A percentile compares a stretch with the other conserved stretches of the same genome.
Conservation (phyloP, 129 eudicot genomes). For the Helianthus tuberosus region DNA sequence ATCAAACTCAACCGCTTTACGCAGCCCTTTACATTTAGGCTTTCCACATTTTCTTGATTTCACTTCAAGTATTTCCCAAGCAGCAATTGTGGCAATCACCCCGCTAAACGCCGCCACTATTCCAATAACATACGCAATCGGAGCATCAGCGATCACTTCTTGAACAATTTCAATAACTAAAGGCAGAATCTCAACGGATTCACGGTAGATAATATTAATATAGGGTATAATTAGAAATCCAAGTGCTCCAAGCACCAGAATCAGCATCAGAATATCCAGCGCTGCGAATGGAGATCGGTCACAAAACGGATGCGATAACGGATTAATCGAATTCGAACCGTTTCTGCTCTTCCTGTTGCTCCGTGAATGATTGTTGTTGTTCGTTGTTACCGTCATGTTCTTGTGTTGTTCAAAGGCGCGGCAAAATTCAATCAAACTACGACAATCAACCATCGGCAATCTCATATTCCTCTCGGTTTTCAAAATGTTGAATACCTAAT, state of each 20-base stretch:
- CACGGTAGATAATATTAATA: constrained; percentile 33
- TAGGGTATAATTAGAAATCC: constrained; percentile 48
- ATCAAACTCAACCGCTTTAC: constrained; percentile 58
- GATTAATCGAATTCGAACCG: constrained; percentile 36
- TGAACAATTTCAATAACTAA: constrained; percentile 23
- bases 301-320: constrained; percentile 45
- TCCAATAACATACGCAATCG: constrained; percentile 44
- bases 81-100: constrained; percentile 27
- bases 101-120: constrained; percentile 36
- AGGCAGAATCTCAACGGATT: constrained; percentile 34
- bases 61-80: constrained; percentile 43
- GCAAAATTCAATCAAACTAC: constrained; percentile 58
- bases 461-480: constrained; percentile 30
- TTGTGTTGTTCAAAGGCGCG: constrained; percentile 52
- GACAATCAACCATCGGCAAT: constrained; percentile 63
- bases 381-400: constrained; percentile 16
- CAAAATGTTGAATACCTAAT: no score
- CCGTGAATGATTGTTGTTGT: constrained; percentile 23
- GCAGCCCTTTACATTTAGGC: constrained; percentile 47
- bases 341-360: no score
- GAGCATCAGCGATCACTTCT: constrained; percentile 41
- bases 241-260: constrained; percentile 43
- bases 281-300: constrained; percentile 48
- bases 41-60: constrained; percentile 48
- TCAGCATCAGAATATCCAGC: constrained; percentile 44